Conservation (phyloP, 2,329 filamentous ascomycete genomes). For the Cladosporium sp. region DNA sequence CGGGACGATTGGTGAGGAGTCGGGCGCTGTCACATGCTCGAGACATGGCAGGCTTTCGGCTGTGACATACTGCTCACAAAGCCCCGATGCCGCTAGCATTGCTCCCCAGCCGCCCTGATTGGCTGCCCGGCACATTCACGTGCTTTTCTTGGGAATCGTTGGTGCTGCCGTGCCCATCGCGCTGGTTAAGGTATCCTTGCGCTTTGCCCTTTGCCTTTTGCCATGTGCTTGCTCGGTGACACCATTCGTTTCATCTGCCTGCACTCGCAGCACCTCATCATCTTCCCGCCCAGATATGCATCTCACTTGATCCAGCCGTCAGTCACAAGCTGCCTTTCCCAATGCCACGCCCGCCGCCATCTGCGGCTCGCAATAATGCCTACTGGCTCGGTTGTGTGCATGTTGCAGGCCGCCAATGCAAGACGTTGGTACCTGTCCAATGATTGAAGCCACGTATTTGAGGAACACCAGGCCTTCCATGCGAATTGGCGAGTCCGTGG, state of each 20-base stretch:
- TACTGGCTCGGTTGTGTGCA: slow-evolving; percentile 10
- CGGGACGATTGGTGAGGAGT: slow-evolving; percentile 19
- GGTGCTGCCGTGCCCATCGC: background rate
- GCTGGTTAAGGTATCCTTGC: background rate
- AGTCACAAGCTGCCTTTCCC: background rate
- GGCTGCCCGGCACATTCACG: slow-evolving; percentile 9
- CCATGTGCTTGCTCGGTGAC: slow-evolving; percentile 1
- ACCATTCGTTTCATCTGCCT: slow-evolving; percentile 7
- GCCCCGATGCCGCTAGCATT: slow-evolving; percentile 7
- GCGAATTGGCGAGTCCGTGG: background rate
- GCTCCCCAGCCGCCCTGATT: background rate
- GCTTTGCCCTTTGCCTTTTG: background rate
- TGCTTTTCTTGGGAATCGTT: slow-evolving; percentile 1
- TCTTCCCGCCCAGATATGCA: background rate
- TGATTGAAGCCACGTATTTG: slow-evolving; percentile 17
- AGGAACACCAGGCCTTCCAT: background rate
- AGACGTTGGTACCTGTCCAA: slow-evolving; percentile 10
- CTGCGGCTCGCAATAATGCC: background rate
- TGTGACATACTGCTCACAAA: slow-evolving; percentile 4
- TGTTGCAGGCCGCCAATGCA: slow-evolving; percentile 11
- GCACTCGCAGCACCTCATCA: background rate
- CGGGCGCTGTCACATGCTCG: slow-evolving; percentile 19
- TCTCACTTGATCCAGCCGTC: background rate
- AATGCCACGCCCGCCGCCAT: background rate
- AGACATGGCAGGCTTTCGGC: slow-evolving; percentile 12